phyloP scores from a whole-genome alignment of 2,329 filamentous ascomycete genomes.

The Macrophomina phaseolina region DNA sequence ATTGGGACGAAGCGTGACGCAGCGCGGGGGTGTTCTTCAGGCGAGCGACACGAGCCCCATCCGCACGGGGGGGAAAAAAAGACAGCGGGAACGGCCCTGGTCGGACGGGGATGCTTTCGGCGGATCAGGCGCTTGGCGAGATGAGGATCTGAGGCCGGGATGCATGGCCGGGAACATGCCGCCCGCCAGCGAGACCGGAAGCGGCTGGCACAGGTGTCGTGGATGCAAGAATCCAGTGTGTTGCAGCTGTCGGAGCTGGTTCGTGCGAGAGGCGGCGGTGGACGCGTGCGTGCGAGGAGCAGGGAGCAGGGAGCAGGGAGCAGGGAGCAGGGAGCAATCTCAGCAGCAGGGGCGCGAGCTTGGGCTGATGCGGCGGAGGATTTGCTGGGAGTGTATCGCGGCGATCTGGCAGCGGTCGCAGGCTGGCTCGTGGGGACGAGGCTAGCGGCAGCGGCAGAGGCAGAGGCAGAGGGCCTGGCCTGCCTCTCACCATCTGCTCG shows the following conservation, averaged over 20 bases:
- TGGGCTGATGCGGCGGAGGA: not conserved
- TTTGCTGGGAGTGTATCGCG: constrained; percentile 10
- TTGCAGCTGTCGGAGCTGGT: not conserved
- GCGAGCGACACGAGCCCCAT: constrained; percentile 4
- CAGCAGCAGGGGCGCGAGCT: too few species aligned
- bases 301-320: too few species aligned
- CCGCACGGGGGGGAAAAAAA: not conserved
- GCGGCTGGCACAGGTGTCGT: not conserved
- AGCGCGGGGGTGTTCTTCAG: not conserved
- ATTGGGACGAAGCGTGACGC: not conserved
- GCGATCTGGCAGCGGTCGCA: constrained; percentile 6
- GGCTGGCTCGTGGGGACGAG: not conserved
- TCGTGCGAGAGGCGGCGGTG: constrained; percentile 2
- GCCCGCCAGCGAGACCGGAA: not conserved
- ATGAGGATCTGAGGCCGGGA: constrained; percentile 9
- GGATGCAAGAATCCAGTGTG: not conserved
- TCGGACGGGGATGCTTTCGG: constrained; percentile 3
- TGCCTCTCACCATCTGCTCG: not conserved
- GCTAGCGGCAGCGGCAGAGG: not conserved
- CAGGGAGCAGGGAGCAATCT: too few species aligned
- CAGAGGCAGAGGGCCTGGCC: not conserved
- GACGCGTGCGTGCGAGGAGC: not conserved
- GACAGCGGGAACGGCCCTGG: not conserved
- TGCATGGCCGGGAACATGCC: not conserved
- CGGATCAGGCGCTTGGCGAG: not conserved